phyloP scores from a whole-genome alignment of 163 green algal species.

The Prototheca stagnorum region DNA sequence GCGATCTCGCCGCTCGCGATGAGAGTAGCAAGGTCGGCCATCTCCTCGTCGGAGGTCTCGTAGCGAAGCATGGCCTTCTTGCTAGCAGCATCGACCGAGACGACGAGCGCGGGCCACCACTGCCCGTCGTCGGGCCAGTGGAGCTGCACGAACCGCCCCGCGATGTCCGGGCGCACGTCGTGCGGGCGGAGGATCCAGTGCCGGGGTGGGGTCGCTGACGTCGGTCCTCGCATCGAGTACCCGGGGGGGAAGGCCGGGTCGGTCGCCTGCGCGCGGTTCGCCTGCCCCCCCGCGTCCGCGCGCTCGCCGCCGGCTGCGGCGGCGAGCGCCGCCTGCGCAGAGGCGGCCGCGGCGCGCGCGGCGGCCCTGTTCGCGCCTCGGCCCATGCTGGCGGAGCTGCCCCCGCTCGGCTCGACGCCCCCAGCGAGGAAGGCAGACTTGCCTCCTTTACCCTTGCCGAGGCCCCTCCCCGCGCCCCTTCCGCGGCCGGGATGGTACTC shows the following conservation, averaged over 20 bases:
- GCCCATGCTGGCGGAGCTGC: too few species aligned
- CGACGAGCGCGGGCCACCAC: slow-evolving; percentile 11
- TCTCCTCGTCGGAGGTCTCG: slow-evolving; percentile 3
- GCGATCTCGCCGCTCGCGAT: not conserved
- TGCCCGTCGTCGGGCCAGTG: slow-evolving; percentile 3
- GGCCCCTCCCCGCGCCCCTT: too few species aligned
- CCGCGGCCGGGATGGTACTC: too few species aligned
- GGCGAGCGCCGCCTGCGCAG: too few species aligned
- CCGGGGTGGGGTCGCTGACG: not conserved
- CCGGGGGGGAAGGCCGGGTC: not conserved
- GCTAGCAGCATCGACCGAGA: not conserved
- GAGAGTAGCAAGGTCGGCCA: not conserved
- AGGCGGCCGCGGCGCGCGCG: too few species aligned
- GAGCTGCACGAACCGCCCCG: slow-evolving; percentile 1
- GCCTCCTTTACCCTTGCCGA: too few species aligned
- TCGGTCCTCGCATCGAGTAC: slow-evolving; percentile 5
- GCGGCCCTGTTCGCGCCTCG: too few species aligned
- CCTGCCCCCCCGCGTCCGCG: not conserved
- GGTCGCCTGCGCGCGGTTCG: too few species aligned
- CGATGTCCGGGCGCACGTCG: slow-evolving; percentile 1
- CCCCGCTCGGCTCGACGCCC: too few species aligned
- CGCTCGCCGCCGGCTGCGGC: not conserved
- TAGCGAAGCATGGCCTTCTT: slow-evolving; percentile 1
- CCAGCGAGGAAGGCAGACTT: too few species aligned
- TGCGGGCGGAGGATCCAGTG: not conserved